These are phyloP conservation scores for Nissolia schottii DNA, from an alignment of 306 rosid genomes.

Conservation along the genomic window DNA sequence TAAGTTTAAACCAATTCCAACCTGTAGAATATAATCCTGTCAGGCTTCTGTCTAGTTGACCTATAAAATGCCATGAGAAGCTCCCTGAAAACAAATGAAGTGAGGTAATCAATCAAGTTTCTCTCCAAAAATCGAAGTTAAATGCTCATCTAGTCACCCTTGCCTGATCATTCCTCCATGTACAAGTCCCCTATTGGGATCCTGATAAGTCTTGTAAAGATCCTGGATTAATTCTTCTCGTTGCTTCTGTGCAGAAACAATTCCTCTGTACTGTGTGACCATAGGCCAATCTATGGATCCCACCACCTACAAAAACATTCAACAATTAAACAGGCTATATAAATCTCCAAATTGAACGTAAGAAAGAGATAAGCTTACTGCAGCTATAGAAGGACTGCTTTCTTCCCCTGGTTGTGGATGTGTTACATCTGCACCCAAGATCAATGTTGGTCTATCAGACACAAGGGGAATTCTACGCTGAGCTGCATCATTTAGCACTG, in stretches of 20 bases:
- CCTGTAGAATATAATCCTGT: conserved; percentile 82
- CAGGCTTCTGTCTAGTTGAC: conserved; percentile 37
- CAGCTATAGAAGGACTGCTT: conserved; percentile 74
- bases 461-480: conserved; percentile 39
- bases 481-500: conserved; percentile 55
- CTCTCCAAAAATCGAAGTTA: background rate
- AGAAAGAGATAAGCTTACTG: conserved; percentile 40
- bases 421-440: conserved; percentile 81
- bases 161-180: conserved; percentile 74
- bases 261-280: conserved; percentile 54
- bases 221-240: conserved; percentile 72
- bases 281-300: conserved; percentile 96
- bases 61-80: conserved; percentile 35
- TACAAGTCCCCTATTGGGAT: conserved; percentile 36
- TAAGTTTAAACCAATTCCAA: background rate
- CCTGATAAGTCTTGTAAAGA: conserved; percentile 27
- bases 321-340: background rate
- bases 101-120: background rate
- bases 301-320: conserved; percentile 50
- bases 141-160: background rate
- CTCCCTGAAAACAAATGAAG: conserved; percentile 45
- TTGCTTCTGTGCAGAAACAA: conserved; percentile 63
- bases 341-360: background rate
- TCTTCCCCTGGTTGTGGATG: conserved; percentile 84
- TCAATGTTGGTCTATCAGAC: conserved; percentile 58